Conservation (phyloP, 2,329 filamentous ascomycete species). For the Alternaria atra region DNA sequence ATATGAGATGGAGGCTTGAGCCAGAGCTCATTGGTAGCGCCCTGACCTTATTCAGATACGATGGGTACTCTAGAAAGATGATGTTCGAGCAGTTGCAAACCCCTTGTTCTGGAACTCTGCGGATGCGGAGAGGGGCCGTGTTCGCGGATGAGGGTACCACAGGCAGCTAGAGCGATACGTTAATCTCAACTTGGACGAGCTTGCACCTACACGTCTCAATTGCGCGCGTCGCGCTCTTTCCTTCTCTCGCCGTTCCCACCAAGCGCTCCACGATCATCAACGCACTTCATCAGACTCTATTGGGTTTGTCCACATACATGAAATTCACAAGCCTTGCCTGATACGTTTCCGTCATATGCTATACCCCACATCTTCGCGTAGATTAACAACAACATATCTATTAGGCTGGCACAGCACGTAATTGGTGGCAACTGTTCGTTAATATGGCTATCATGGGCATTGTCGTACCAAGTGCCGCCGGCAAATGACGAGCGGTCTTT, state of each 20-base stretch:
- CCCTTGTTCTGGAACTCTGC: not conserved
- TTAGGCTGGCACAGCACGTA: not conserved
- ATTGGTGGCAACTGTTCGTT: not conserved
- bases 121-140: not conserved
- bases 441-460: not conserved
- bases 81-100: not conserved
- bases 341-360: not conserved
- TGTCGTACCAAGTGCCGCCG: not conserved
- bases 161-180: not conserved
- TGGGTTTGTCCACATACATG: not conserved
- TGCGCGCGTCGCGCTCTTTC: not conserved
- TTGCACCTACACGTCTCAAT: not conserved
- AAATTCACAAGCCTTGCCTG: not conserved
- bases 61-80: not conserved
- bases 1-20: not conserved
- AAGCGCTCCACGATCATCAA: not conserved
- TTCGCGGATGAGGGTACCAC: not conserved
- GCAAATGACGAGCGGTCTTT: not conserved
- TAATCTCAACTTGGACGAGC: not conserved
- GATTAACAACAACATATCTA: not conserved
- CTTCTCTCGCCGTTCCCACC: not conserved
- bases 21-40: not conserved
- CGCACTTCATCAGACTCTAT: not conserved
- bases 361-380: not conserved
- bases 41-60: not conserved